Evolutionary conservation across 495 filamentous ascomycete species (phyloP).

Genomic region (Penicillium longicatenatum): DNA sequence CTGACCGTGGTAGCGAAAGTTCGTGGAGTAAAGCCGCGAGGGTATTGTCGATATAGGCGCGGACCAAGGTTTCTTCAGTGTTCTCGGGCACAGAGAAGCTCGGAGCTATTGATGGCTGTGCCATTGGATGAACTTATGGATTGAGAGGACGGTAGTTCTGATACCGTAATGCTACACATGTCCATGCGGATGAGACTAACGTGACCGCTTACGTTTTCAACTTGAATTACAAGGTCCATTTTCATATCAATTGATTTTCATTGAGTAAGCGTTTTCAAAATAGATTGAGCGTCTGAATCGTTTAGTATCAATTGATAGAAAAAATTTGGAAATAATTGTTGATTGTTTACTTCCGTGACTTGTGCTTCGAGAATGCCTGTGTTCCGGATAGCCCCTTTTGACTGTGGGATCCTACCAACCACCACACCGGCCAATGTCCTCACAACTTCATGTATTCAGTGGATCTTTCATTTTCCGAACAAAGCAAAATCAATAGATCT

Average conservation of each 20-base stretch:
- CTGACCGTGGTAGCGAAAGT: constrained; percentile 22
- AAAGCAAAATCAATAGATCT: background rate
- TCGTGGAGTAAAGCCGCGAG: constrained; percentile 31
- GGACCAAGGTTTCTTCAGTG: constrained; percentile 17
- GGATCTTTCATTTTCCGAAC: background rate
- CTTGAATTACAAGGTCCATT: no score
- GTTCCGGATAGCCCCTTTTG: background rate
- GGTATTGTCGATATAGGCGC: constrained; percentile 36
- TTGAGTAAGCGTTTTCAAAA: no score
- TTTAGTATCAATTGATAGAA: no score
- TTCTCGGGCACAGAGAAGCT: background rate
- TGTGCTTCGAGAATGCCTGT: background rate
- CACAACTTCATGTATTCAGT: background rate
- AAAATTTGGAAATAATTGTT: background rate
- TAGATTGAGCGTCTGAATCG: no score
- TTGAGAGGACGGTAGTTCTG: background rate
- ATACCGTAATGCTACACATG: background rate
- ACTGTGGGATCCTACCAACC: background rate
- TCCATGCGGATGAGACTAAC: background rate
- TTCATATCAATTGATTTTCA: no score
- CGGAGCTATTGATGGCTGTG: background rate
- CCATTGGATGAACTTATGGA: background rate
- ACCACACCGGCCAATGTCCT: background rate
- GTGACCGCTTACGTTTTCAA: background rate
- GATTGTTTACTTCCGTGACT: background rate